phyloP scores from a whole-genome alignment of 371 early-diverging fungal species.

The Syncephalastrum racemosum region DNA sequence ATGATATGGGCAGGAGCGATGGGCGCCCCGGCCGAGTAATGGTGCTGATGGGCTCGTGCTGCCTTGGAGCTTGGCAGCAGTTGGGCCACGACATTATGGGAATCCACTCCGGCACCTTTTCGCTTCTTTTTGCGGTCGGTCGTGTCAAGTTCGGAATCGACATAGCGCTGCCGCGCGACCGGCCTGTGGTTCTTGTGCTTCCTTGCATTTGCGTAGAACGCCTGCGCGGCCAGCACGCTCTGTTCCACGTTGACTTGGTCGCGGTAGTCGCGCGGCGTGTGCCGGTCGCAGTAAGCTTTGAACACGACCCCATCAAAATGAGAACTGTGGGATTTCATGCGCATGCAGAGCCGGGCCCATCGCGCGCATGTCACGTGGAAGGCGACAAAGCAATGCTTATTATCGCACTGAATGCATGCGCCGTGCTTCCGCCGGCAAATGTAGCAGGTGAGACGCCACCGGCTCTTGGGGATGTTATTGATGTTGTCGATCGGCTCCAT shows the following conservation, averaged over 20 bases:
- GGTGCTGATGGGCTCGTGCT: slow-evolving; percentile 62
- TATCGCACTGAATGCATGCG: slow-evolving; percentile 94
- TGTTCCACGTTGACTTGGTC: slow-evolving; percentile 55
- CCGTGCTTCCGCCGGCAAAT: slow-evolving; percentile 86
- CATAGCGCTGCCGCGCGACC: slow-evolving; percentile 27
- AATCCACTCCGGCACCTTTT: slow-evolving; percentile 15
- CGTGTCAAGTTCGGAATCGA: slow-evolving; percentile 20
- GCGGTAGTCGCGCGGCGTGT: slow-evolving; percentile 74
- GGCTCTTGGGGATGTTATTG: slow-evolving; percentile 82
- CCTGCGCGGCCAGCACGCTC: slow-evolving; percentile 37
- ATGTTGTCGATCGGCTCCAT: slow-evolving; percentile 98
- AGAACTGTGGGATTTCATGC: slow-evolving; percentile 60
- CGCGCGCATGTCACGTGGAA: slow-evolving; percentile 97
- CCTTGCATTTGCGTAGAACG: slow-evolving; percentile 17
- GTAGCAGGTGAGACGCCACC: slow-evolving; percentile 88
- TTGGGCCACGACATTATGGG: slow-evolving; percentile 24
- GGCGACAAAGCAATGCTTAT: slow-evolving; percentile 83
- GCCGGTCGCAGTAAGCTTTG: slow-evolving; percentile 80
- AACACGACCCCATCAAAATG: slow-evolving; percentile 57
- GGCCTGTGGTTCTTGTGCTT: slow-evolving; percentile 2
- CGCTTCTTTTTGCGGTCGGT: slow-evolving; percentile 29
- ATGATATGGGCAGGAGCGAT: slow-evolving; percentile 72
- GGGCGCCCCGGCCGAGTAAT: slow-evolving; percentile 59
- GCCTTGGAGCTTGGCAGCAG: slow-evolving; percentile 53
- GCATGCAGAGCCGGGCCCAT: slow-evolving; percentile 85